These are phyloP conservation scores for Zalaria obscura DNA, from an alignment of 2,329 filamentous ascomycete species.

Conservation along the genomic window DNA sequence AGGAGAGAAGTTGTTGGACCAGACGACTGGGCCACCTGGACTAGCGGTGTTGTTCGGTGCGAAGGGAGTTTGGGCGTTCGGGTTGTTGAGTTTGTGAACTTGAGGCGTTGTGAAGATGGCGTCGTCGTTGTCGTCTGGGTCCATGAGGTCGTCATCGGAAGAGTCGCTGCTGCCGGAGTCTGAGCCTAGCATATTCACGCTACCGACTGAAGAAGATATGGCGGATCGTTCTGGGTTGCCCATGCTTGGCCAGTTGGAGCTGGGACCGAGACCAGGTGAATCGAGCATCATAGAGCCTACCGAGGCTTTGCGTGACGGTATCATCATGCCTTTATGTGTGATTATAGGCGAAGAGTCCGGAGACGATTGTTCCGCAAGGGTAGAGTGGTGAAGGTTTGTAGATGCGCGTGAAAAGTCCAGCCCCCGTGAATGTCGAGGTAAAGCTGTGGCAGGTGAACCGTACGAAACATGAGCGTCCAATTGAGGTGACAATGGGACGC, in stretches of 20 bases:
- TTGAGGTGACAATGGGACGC: conserved; percentile 66
- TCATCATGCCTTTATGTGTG: conserved; percentile 50
- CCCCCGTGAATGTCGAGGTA: conserved; percentile 78
- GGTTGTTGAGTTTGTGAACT: conserved; percentile 42
- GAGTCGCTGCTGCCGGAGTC: conserved; percentile 63
- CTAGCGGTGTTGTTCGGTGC: conserved; percentile 24
- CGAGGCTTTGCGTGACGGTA: conserved; percentile 38
- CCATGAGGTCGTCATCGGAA: conserved; percentile 37
- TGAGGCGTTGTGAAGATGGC: conserved; percentile 74
- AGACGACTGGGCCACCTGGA: conserved; percentile 35
- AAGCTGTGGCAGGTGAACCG: conserved; percentile 72
- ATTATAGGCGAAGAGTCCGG: conserved; percentile 85
- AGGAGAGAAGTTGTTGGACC: conserved; percentile 52
- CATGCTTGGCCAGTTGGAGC: conserved; percentile 9
- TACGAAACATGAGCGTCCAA: conserved; percentile 75
- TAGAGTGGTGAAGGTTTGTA: conserved; percentile 91
- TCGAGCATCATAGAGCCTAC: conserved; percentile 35
- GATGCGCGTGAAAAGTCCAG: conserved; percentile 88
- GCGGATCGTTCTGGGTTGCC: conserved; percentile 47
- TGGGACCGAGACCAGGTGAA: conserved; percentile 45
- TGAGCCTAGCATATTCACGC: conserved; percentile 63
- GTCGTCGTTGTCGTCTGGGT: conserved; percentile 41
- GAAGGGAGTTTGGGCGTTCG: conserved; percentile 32
- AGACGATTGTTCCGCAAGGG: conserved; percentile 72
- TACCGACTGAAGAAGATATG: conserved; percentile 70